Evolutionary conservation across 371 early-diverging fungal species (phyloP), one percentile per base, ranked within the genome.

Genomic region (Nosema muscidifuracis): DNA sequence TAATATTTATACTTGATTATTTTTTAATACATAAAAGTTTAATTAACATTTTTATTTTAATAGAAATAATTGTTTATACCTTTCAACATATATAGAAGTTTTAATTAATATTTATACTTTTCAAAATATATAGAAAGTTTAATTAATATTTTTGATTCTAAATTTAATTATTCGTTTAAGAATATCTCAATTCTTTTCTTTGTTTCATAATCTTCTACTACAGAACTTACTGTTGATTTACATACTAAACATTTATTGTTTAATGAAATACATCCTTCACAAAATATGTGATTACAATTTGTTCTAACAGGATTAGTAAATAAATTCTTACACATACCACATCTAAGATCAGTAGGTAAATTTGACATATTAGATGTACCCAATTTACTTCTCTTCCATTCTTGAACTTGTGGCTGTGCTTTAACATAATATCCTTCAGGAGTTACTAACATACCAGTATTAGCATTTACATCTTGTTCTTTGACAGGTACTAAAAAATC

Each of bases 381-480:
- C n/a, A 64, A 62, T 43, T 38, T 61, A 28, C 69, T 47, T 56
- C 74, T 80, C 28, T 80, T 61, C 76, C 82, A 84, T 51, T 83
- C 80, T 60, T 78, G 75, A 40, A 63, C 70, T 66, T 81, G 82
- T 44, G 82, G 82, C 72, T 79, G 78, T 34, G 74, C 80, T 28
- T 73, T 57, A 18, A 81, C 82, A 65, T 68, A 81, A 55, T 74
- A 57, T 9, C 80, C 82, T 44, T 76, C 78, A 53, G 76, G 68
- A 26, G 75, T 79, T 1, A 83, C 71, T 0, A 82, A 64, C 61
- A 77, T 77, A 9, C 74, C 76, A 13, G 78, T 57, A 31, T 65
- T 62, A 3, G 70, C 20, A 43, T 71, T 47, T 20, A 53, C 67
- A 34, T 73, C 77, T 33, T 31, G 67, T 33, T 53, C 63, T n/a